Conservation (phyloP, 768 basidiomycete species). For the Rhodocollybia butyracea region DNA sequence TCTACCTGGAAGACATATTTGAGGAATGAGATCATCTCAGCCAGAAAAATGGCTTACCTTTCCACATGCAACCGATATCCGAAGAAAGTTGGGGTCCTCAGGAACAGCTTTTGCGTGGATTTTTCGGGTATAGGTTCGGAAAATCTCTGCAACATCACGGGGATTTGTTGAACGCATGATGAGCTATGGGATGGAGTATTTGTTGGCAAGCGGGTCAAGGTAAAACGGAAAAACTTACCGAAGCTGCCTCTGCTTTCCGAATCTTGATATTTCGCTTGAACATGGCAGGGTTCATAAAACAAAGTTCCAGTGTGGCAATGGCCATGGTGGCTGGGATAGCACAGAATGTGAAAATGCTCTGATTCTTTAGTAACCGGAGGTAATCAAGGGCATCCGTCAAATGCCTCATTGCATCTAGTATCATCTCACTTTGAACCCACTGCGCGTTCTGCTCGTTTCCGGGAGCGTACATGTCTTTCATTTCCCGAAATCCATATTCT, state of each 20-base stretch:
- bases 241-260: conserved; percentile 84
- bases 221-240: conserved; percentile 42
- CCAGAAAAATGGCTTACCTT: conserved; percentile 46
- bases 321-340: conserved; percentile 96
- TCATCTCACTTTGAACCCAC: conserved; percentile 86
- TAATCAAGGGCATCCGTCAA: conserved; percentile 87
- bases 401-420: conserved; percentile 58
- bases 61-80: conserved; percentile 78
- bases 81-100: conserved; percentile 84
- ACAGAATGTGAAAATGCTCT: conserved; percentile 93
- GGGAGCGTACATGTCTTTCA: conserved; percentile 63
- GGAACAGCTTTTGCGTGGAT: conserved; percentile 81
- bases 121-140: conserved; percentile 74
- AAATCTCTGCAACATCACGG: conserved; percentile 85
- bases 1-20: conserved; percentile 59
- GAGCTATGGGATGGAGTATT: conserved; percentile 48
- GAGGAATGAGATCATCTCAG: conserved; percentile 7
- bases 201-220: conserved; percentile 57
- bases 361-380: conserved; percentile 79
- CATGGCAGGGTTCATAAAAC: conserved; percentile 91
- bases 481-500: conserved; percentile 57
- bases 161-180: conserved; percentile 93
- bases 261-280: conserved; percentile 92
- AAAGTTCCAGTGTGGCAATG: conserved; percentile 86
- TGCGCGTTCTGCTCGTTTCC: conserved; percentile 62